phyloP scores from a whole-genome alignment of 192 early-diverging fungal genomes.

The Coemansia sp. region DNA sequence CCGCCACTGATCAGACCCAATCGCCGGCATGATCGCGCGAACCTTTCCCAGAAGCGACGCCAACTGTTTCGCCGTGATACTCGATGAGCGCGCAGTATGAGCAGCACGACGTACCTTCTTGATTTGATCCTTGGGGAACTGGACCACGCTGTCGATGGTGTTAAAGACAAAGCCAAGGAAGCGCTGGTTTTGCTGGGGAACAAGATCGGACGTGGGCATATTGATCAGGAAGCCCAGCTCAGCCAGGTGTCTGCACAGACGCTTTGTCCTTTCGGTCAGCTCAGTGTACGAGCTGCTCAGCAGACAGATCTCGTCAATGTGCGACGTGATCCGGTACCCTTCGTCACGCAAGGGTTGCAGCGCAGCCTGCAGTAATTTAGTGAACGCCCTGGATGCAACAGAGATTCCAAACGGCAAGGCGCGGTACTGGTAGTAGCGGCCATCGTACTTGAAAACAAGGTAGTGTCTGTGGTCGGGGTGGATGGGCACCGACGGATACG shows the following conservation, averaged over 20 bases:
- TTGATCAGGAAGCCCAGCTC: conserved; percentile 51
- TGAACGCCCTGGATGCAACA: conserved; percentile 46
- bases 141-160: conserved; percentile 30
- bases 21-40: conserved; percentile 46
- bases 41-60: conserved; percentile 51
- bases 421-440: conserved; percentile 51
- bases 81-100: conserved; percentile 27
- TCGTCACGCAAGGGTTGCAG: conserved; percentile 42
- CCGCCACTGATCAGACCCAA: conserved; percentile 31
- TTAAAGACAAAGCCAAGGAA: conserved; percentile 56
- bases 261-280: conserved; percentile 31
- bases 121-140: conserved; percentile 51
- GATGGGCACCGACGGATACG: conserved; percentile 51
- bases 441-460: conserved; percentile 51
- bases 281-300: conserved; percentile 27
- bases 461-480: conserved; percentile 40
- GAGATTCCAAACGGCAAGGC: conserved; percentile 53
- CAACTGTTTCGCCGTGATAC: conserved; percentile 50
- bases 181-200: conserved; percentile 53
- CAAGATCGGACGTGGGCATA: conserved; percentile 35
- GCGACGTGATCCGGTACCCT: conserved; percentile 42
- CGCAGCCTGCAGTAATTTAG: conserved; percentile 47
- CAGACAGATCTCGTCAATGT: conserved; percentile 53
- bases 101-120: conserved; percentile 51
- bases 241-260: conserved; percentile 38